phyloP scores from a whole-genome alignment of 2,329 filamentous ascomycete species.

The Leptographium procerum region DNA sequence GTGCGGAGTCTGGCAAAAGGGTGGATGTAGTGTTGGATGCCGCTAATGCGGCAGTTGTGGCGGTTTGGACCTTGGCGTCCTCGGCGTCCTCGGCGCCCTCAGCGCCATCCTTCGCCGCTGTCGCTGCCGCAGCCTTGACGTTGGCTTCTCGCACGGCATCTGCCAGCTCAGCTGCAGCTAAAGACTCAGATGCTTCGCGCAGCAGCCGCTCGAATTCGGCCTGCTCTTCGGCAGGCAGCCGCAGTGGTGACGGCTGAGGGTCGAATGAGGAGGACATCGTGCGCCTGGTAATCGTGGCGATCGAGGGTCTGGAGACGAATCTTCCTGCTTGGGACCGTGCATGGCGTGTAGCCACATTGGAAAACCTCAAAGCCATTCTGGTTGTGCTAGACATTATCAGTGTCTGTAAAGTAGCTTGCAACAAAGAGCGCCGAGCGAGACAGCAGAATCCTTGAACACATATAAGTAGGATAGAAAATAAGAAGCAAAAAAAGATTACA shows the following conservation, averaged over 20 bases:
- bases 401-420: not conserved
- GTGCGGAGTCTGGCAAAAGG: constrained; percentile 1
- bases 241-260: constrained; percentile 60
- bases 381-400: not conserved
- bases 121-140: constrained; percentile 10
- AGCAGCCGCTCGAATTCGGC: constrained; percentile 85
- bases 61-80: constrained; percentile 40
- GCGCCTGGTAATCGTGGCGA: not conserved
- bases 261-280: constrained; percentile 30
- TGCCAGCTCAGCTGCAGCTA: constrained; percentile 9
- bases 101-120: constrained; percentile 29
- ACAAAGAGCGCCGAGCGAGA: no score
- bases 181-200: constrained; percentile 39
- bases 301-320: not conserved
- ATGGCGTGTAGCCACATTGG: not conserved
- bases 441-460: no score
- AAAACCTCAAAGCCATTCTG: not conserved
- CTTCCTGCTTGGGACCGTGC: not conserved
- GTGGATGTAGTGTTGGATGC: not conserved
- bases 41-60: not conserved
- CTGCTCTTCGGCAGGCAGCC: constrained; percentile 79
- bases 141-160: constrained; percentile 6
- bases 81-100: no score
- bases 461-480: no score
- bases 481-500: no score